These are phyloP conservation scores for Coprinellus aureogranulatus DNA, from an alignment of 768 basidiomycete species.

Conservation along the genomic window DNA sequence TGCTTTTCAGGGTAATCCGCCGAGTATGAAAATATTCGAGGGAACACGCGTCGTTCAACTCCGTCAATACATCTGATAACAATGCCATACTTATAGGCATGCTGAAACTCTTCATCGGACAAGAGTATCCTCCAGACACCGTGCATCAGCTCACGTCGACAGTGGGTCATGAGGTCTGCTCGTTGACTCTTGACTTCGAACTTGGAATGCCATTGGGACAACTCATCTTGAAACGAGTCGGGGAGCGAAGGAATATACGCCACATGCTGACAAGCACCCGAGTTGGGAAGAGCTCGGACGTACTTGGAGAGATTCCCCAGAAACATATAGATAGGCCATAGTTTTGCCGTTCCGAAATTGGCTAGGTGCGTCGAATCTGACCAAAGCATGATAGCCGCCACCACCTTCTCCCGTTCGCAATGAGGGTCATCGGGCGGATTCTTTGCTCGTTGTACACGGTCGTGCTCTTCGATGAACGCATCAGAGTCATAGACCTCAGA, in stretches of 20 bases:
- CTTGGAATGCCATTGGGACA: constrained; percentile 1
- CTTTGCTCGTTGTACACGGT: constrained; percentile 17
- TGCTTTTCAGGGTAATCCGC: constrained; percentile 10
- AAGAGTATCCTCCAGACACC: constrained; percentile 6
- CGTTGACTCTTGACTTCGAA: background rate
- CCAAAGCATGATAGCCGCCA: constrained; percentile 27
- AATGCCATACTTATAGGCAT: constrained; percentile 5
- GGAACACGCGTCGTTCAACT: constrained; percentile 5
- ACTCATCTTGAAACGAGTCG: constrained; percentile 6
- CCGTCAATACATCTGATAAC: constrained; percentile 6
- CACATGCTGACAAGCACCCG: constrained; percentile 15
- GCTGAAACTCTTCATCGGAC: constrained; percentile 4
- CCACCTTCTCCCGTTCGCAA: constrained; percentile 14
- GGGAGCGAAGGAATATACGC: constrained; percentile 19
- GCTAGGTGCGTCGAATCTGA: constrained; percentile 19
- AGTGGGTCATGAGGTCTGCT: constrained; percentile 3
- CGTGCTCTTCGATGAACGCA: constrained; percentile 27
- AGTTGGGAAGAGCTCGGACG: constrained; percentile 11
- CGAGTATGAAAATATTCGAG: constrained; percentile 6
- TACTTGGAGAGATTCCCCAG: constrained; percentile 19
- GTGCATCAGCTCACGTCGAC: constrained; percentile 4
- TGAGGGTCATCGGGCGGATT: constrained; percentile 20
- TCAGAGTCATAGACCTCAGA: constrained; percentile 33
- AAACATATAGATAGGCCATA: constrained; percentile 18
- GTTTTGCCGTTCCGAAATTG: constrained; percentile 15